Evolutionary conservation across 2,329 filamentous ascomycete genomes (phyloP).

Genomic region (Periglandula ipomoeae): DNA sequence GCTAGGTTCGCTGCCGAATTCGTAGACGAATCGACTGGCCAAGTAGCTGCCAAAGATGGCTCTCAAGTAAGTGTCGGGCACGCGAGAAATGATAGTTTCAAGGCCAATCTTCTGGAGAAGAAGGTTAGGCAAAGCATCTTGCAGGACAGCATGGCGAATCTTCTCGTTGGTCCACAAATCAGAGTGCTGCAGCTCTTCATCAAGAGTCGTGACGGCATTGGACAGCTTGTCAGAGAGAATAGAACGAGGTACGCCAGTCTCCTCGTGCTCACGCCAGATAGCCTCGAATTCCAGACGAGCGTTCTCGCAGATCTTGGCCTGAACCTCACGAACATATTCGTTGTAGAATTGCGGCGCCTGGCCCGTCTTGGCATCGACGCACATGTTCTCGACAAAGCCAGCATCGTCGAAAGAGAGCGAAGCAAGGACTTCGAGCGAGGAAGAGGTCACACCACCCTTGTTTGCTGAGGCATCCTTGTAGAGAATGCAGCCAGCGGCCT

Average conservation of each 20-base stretch:
- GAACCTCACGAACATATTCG: conserved; percentile 84
- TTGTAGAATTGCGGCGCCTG: conserved; percentile 84
- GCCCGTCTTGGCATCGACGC: conserved; percentile 57
- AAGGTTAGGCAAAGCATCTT: conserved; percentile 76
- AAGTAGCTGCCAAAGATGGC: conserved; percentile 95
- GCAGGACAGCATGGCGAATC: conserved; percentile 68
- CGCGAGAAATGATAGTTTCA: conserved; percentile 74
- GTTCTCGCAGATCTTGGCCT: conserved; percentile 84
- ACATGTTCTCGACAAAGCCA: conserved; percentile 90
- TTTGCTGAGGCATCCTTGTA: conserved; percentile 98
- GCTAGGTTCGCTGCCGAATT: conserved; percentile 84
- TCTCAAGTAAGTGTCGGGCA: conserved; percentile 85
- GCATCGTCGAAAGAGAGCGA: conserved; percentile 89
- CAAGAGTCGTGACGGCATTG: conserved; percentile 86
- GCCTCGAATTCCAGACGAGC: conserved; percentile 93
- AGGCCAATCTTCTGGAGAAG: conserved; percentile 85
- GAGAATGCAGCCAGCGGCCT: conserved; percentile 87
- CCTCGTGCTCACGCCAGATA: conserved; percentile 89
- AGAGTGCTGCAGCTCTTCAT: conserved; percentile 91
- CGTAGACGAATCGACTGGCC: conserved; percentile 91
- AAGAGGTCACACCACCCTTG: conserved; percentile 97
- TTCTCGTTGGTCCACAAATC: conserved; percentile 80
- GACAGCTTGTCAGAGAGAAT: conserved; percentile 89
- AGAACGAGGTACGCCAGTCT: conserved; percentile 69
- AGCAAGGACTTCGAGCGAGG: conserved; percentile 90